Conservation (phyloP, 2,329 filamentous ascomycete species). For the Pseudogymnoascus sp. region DNA sequence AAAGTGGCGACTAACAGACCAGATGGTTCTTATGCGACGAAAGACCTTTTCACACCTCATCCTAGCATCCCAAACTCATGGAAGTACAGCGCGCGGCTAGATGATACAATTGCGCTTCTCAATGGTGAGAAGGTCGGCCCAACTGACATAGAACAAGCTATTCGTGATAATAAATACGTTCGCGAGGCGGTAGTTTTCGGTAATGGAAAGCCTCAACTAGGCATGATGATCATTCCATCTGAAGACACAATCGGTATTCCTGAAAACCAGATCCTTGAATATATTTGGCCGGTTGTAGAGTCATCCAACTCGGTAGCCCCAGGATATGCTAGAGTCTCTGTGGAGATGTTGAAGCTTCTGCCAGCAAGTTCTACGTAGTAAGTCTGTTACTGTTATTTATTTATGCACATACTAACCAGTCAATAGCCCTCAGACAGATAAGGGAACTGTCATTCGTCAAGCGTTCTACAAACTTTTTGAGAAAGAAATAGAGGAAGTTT, state of each 20-base stretch:
- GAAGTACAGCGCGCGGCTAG: slow-evolving; percentile 38
- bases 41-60: slow-evolving; percentile 37
- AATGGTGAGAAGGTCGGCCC: slow-evolving; percentile 43
- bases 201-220: slow-evolving; percentile 41
- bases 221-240: slow-evolving; percentile 44
- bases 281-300: slow-evolving; percentile 42
- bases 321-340: slow-evolving; percentile 44
- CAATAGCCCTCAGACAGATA: slow-evolving; percentile 29
- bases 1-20: slow-evolving; percentile 33
- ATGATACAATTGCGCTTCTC: slow-evolving; percentile 37
- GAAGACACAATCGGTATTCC: slow-evolving; percentile 34
- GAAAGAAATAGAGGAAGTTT: slow-evolving; percentile 35
- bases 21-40: slow-evolving; percentile 36
- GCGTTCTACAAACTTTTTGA: slow-evolving; percentile 38
- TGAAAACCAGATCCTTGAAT: slow-evolving; percentile 37
- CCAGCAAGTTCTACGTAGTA: slow-evolving; percentile 18
- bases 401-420: slow-evolving; percentile 34
- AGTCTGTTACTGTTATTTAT: slow-evolving; percentile 20
- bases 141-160: slow-evolving; percentile 41
- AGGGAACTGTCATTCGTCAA: slow-evolving; percentile 43
- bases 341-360: slow-evolving; percentile 44
- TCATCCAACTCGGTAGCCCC: slow-evolving; percentile 41
- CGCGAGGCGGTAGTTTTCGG: slow-evolving; percentile 51
- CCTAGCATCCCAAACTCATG: slow-evolving; percentile 33
- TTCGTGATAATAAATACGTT: slow-evolving; percentile 44